These are phyloP conservation scores for Isabelozyma pseudorhagii DNA, from an alignment of 805 yeast species.

Conservation along the genomic window DNA sequence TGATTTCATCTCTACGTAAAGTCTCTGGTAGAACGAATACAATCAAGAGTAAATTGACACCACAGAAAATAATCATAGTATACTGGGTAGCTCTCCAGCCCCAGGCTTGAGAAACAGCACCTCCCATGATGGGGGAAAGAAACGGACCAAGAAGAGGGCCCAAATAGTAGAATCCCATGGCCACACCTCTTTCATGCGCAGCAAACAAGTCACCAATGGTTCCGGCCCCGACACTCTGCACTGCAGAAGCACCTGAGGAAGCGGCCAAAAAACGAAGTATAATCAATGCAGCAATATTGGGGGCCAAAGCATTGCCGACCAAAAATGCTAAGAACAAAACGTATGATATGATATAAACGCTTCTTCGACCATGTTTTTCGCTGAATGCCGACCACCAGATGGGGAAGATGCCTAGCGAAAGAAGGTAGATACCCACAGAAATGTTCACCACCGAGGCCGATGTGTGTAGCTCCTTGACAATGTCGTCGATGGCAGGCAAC, in stretches of 20 bases:
- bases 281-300: conserved; percentile 58
- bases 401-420: conserved; percentile 76
- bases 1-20: conserved; percentile 55
- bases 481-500: conserved; percentile 70
- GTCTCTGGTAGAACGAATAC: conserved; percentile 76
- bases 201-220: conserved; percentile 72
- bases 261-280: conserved; percentile 71
- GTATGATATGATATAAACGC: conserved; percentile 70
- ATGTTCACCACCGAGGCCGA: conserved; percentile 62
- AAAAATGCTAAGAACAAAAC: conserved; percentile 59
- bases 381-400: conserved; percentile 86
- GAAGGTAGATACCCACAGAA: conserved; percentile 74
- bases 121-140: conserved; percentile 74
- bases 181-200: conserved; percentile 68
- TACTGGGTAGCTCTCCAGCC: conserved; percentile 92
- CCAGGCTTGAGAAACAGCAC: conserved; percentile 66
- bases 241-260: conserved; percentile 65
- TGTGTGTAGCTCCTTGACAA: conserved; percentile 54
- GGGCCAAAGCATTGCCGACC: conserved; percentile 69
- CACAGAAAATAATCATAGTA: conserved; percentile 71
- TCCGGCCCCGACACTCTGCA: conserved; percentile 89
- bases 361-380: conserved; percentile 71
- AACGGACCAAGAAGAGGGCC: conserved; percentile 84
- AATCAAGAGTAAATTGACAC: conserved; percentile 46
- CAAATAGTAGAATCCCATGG: conserved; percentile 75